These are phyloP conservation scores for Wickerhamiella hasegawae DNA, from an alignment of 805 yeast genomes.

Conservation along the genomic window DNA sequence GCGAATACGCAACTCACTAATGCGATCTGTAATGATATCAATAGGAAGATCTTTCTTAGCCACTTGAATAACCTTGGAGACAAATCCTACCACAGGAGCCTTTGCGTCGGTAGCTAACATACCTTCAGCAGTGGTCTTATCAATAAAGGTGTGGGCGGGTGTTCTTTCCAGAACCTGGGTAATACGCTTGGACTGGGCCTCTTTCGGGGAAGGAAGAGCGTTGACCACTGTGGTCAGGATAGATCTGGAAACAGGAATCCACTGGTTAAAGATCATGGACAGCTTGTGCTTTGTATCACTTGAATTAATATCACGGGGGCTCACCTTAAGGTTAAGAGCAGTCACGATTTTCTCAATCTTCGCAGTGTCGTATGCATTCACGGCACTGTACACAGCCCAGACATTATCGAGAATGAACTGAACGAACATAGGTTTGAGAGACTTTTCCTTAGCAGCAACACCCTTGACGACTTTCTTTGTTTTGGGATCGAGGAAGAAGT, in stretches of 20 bases:
- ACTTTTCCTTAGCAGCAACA: slow-evolving; percentile 35
- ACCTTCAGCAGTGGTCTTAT: slow-evolving; percentile 30
- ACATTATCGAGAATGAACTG: slow-evolving; percentile 74
- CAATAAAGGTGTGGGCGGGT: slow-evolving; percentile 34
- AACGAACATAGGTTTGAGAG: slow-evolving; percentile 72
- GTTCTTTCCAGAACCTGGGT: slow-evolving; percentile 48
- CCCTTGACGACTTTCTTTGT: slow-evolving; percentile 59
- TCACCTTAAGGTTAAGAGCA: slow-evolving; percentile 49
- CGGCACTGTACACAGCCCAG: slow-evolving; percentile 75
- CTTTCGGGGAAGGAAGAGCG: slow-evolving; percentile 65
- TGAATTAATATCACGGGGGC: slow-evolving; percentile 63
- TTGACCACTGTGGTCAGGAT: slow-evolving; percentile 72
- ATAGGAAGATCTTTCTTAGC: slow-evolving; percentile 69
- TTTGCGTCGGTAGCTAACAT: slow-evolving; percentile 52
- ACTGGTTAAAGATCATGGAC: slow-evolving; percentile 63
- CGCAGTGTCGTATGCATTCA: slow-evolving; percentile 49
- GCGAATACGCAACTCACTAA: slow-evolving; percentile 27
- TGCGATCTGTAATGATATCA: slow-evolving; percentile 21
- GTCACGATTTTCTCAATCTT: slow-evolving; percentile 58
- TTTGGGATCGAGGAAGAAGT: slow-evolving; percentile 75
- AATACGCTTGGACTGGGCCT: slow-evolving; percentile 59
- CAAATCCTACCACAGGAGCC: slow-evolving; percentile 59
- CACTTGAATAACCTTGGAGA: slow-evolving; percentile 76
- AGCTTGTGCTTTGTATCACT: slow-evolving; percentile 56
- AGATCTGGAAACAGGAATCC: slow-evolving; percentile 88